Evolutionary conservation across 2,329 filamentous ascomycete genomes (phyloP), one percentile per base, ranked within the genome.

Genomic region (Chlorencoelia australis): DNA sequence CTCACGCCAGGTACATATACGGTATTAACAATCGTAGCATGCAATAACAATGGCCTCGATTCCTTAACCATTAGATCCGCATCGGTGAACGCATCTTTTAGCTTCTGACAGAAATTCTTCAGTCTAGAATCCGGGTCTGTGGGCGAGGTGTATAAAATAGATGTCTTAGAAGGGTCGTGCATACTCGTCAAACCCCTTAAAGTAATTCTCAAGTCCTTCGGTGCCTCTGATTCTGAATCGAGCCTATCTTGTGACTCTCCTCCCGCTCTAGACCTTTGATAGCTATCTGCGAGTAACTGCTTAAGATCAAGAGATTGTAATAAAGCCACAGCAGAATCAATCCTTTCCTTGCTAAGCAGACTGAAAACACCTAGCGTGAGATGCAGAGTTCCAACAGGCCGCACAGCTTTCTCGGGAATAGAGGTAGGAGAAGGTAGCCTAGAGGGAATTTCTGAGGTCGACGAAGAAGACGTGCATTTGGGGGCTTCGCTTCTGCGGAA

Each of bases 341-440:
- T 44, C 1, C 60, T 57, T 30, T 69, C 65, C 3, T 65, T 59
- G 2, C 63, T 66, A 3, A 66, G 59, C 7, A 94, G 69, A 45
- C 72, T 80, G 82, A 95, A 88, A 1, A 93, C 82, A 0, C 87
- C 88, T 0, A 95, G 67, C 0, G 88, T 95, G 3, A 94, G 64
- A 59, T 96, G 89, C 31, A 95, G 60, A 1, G 86, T 87, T 1
- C 84, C 83, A 0, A 84, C 60, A 0, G 86, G 86, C 18, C 87
- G 68, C 33, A 94, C 63, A 2, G 86, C 85, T 37, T 70, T 70
- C 20, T 65, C 56, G 0, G 82, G 81, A 7, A 89, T 61, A 5
- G 65, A 8, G n/a, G n/a, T n/a, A n/a, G n/a, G n/a, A n/a, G n/a
- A n/a, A n/a, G n/a, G n/a, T n/a, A n/a, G n/a, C n/a, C n/a, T n/a